Base-by-base conservation (phyloP, 2,329 filamentous ascomycete species). In the Nothopassalora personata region DNA sequence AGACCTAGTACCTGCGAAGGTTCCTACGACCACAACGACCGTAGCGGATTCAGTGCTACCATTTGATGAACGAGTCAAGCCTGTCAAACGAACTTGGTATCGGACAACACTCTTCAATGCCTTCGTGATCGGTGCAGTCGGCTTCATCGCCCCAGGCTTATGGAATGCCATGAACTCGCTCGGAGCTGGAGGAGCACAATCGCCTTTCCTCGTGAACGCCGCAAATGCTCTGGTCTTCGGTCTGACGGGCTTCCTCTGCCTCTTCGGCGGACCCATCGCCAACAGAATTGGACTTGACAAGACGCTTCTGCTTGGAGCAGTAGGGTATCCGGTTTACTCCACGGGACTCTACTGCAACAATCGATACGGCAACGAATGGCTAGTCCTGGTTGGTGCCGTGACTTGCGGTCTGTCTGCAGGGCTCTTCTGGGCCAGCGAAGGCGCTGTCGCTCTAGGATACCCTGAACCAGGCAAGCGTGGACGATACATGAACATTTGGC, bases 111-210 rank as follows among this genome's bases (percentile, higher is more conserved):
- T 83, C 1, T 82, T 81, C 73, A 81, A 83, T 65, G 80, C 80
- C 43, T 78, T 77, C 51, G 73, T 83, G 15, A 81, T 82, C 49
- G 81, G 81, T 11, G 74, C 73, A 13, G 80, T 82, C 0, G 81
- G 79, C 1, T 83, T 82, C 63, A 71, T 80, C 36, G 77, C 77
- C 0, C 79, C 79, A 0, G 79, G 79, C 0, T 68, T 84, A 3
- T 83, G 81, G 81, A 83, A 81, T 66, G 81, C 81, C 1, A 81
- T 83, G 78, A 82, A 80, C 60, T 72, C 75, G 1, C 70, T 81
- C 5, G 81, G 81, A 15, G 81, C 80, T 0, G 81, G 81, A 43
- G 81, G 81, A 28, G 78, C 78, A 1, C 77, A 82, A 58, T 74
- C 77, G 50, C 80, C 80, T 0, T 83, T 76, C 53, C 74, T 83